Evolutionary conservation across 345 rosid species (phyloP).

Genomic region (Luvunga scandens): DNA sequence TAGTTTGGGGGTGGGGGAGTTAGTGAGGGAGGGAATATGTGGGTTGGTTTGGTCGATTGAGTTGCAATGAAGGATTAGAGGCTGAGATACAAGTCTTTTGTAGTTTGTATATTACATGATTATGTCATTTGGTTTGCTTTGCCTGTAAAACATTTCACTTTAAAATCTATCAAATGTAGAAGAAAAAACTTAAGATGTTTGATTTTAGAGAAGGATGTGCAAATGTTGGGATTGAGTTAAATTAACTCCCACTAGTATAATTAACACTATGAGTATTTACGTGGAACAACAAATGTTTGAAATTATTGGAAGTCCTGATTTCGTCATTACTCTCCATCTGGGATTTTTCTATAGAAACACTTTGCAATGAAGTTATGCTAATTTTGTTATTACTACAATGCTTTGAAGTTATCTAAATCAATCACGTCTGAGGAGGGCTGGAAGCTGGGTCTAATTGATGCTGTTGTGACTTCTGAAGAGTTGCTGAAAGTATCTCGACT

Average conservation of each 20-base stretch:
- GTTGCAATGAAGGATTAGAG: not conserved
- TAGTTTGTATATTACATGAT: not conserved
- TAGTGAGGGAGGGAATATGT: not conserved
- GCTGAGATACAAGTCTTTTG: not conserved
- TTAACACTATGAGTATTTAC: not conserved
- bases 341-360: not conserved
- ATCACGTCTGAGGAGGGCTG: conserved; percentile 83
- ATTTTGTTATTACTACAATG: not conserved
- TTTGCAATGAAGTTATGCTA: conserved; percentile 6
- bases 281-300: not conserved
- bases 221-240: not conserved
- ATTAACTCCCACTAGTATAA: not conserved
- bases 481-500: conserved; percentile 67
- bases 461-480: conserved; percentile 66
- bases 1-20: not conserved
- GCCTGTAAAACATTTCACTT: not conserved
- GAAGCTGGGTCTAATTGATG: conserved; percentile 84
- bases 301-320: not conserved
- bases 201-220: not conserved
- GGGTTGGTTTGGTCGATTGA: not conserved
- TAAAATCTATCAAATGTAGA: not conserved
- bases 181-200: not conserved
- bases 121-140: not conserved
- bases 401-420: conserved; percentile 75
- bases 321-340: not conserved